Evolutionary conservation across 192 early-diverging fungal genomes (phyloP).

Genomic region (Coemansia sp.): DNA sequence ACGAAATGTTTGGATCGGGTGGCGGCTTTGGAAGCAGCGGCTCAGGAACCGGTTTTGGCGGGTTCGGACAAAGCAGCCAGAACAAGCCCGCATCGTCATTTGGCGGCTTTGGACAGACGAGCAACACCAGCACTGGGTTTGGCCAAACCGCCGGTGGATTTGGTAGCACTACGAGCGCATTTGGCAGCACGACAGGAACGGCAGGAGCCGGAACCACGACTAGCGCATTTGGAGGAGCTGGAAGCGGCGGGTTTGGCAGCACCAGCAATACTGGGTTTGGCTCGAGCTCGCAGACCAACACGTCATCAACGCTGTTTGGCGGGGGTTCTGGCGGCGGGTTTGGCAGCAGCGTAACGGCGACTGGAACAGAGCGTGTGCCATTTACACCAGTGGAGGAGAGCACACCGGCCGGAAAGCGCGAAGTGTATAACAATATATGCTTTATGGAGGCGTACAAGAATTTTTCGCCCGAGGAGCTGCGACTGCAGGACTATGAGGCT

Average conservation of each 20-base stretch:
- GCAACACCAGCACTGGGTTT: slow-evolving; percentile 20
- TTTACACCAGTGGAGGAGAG: slow-evolving; percentile 58
- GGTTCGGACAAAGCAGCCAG: slow-evolving; percentile 21
- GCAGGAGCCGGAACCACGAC: slow-evolving; percentile 1
- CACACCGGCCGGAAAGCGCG: slow-evolving; percentile 57
- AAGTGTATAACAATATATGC: slow-evolving; percentile 67
- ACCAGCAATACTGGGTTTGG: slow-evolving; percentile 7
- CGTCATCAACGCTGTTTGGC: slow-evolving; percentile 24
- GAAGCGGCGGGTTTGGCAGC: slow-evolving; percentile 12
- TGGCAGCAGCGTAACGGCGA: slow-evolving; percentile 21
- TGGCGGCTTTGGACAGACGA: slow-evolving; percentile 23
- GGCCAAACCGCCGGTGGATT: slow-evolving; percentile 43
- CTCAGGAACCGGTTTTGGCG: slow-evolving; percentile 2
- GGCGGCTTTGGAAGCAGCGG: slow-evolving; percentile 28
- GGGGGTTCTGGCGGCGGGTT: slow-evolving; percentile 47
- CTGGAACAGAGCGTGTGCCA: slow-evolving; percentile 58
- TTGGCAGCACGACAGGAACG: slow-evolving; percentile 12
- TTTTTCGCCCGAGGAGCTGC: slow-evolving; percentile 87
- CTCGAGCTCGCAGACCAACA: slow-evolving; percentile 17
- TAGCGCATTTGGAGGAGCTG: slow-evolving; percentile 12
- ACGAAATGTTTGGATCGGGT: slow-evolving; percentile 40
- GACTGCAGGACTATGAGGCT: slow-evolving; percentile 83
- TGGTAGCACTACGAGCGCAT: slow-evolving; percentile 26
- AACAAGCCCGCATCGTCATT: slow-evolving; percentile 15
- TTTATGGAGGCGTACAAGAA: slow-evolving; percentile 85